These are phyloP conservation scores for Colletotrichum coccodes DNA, from an alignment of 2,329 filamentous ascomycete genomes.

Conservation along the genomic window DNA sequence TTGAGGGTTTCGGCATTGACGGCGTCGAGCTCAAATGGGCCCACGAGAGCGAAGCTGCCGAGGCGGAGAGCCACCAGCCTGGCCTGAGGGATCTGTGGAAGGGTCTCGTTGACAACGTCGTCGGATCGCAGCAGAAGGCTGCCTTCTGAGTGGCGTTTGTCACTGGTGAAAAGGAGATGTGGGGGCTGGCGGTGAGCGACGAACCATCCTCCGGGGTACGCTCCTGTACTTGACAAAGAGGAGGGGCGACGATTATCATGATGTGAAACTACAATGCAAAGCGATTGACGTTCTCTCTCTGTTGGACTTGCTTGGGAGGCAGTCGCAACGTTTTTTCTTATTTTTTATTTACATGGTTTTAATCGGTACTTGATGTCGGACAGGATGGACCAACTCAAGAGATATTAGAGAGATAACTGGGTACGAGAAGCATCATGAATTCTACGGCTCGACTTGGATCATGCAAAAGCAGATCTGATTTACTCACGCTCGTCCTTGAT, in stretches of 20 bases:
- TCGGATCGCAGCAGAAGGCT: slow-evolving; percentile 36
- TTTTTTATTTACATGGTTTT: slow-evolving; percentile 11
- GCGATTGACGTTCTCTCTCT: slow-evolving; percentile 11
- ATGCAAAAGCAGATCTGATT: background rate
- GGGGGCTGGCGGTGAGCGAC: background rate
- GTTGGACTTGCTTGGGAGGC: background rate
- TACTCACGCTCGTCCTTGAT: background rate
- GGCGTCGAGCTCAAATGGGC: slow-evolving; percentile 65
- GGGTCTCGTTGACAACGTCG: slow-evolving; percentile 63
- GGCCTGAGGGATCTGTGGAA: slow-evolving; percentile 65
- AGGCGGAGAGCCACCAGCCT: slow-evolving; percentile 43
- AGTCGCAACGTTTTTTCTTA: background rate
- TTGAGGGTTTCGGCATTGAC: slow-evolving; percentile 68
- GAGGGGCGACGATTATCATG: slow-evolving; percentile 18
- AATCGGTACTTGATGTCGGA: slow-evolving; percentile 8
- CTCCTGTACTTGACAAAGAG: background rate
- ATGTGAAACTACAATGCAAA: slow-evolving; percentile 28
- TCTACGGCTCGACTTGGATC: slow-evolving; percentile 8
- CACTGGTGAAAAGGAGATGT: background rate
- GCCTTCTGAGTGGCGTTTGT: background rate
- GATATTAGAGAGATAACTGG: background rate
- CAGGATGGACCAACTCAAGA: background rate
- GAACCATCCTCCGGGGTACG: background rate
- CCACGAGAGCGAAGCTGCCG: slow-evolving; percentile 47
- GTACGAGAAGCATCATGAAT: slow-evolving; percentile 6